phyloP scores from a whole-genome alignment of 78 protist genomes.

The Pigoraptor vietnamica region DNA sequence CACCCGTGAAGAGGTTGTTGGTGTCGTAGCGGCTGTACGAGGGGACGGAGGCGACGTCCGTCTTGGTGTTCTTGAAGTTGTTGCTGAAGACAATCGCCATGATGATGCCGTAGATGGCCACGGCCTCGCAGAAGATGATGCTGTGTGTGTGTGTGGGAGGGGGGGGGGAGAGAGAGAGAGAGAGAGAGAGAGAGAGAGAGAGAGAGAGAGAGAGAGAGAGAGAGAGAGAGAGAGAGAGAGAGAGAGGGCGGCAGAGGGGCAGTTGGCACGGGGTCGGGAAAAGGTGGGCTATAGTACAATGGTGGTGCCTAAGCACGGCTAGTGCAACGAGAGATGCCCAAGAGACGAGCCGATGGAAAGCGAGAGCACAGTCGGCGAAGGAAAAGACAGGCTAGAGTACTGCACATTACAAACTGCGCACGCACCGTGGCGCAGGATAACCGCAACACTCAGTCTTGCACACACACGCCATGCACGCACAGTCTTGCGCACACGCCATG shows the following conservation, averaged over 20 bases:
- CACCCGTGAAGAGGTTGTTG: not conserved
- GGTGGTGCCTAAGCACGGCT: too few relatives aligned
- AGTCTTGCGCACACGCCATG: too few relatives aligned
- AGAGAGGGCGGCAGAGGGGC: too few relatives aligned
- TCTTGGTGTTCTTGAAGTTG: not conserved
- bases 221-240: not conserved
- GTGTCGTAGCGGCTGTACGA: not conserved
- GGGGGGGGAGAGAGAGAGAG: constrained; percentile 5
- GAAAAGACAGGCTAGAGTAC: too few relatives aligned
- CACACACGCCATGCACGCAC: too few relatives aligned
- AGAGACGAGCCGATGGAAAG: too few relatives aligned
- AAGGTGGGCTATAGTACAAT: not conserved
- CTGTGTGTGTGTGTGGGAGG: not conserved
- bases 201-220: constrained; percentile 5
- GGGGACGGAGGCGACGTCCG: not conserved
- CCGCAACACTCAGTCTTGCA: too few relatives aligned
- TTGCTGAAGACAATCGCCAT: constrained; percentile 81
- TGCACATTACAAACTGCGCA: too few relatives aligned
- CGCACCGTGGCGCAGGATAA: too few relatives aligned
- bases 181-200: constrained; percentile 1
- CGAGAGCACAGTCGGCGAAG: too few relatives aligned
- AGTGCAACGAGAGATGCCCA: too few relatives aligned
- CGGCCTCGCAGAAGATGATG: constrained; percentile 98
- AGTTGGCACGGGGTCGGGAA: not conserved
- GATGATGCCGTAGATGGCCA: constrained; percentile 98